Evolutionary conservation across 1,284 basidiomycete species (phyloP), one percentile per base, ranked within the genome.

Genomic region (Apiotrichum sp.): DNA sequence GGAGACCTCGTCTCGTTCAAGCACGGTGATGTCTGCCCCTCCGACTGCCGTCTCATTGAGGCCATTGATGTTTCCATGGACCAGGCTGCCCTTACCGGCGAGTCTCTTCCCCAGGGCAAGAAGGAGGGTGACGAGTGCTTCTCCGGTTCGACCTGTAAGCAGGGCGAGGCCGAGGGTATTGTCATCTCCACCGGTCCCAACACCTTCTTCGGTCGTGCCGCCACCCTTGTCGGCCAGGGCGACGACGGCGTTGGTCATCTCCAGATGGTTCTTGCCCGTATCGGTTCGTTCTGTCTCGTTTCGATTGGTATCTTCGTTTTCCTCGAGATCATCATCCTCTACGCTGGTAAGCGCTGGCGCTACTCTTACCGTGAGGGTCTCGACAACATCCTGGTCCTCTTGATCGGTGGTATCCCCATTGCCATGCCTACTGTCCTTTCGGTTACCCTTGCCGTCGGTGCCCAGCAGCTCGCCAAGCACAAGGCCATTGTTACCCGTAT

Each of bases 351-450:
- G 52, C 86, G 84, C 44, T 93, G 88, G 87, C 81, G 81, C 57
- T 95, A 89, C 82, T 77, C 71, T 50, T 98, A 98, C 82, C 90
- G 93, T 72, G 86, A 86, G 64, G 93, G 93, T 81, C 86, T 97
- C 67, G 86, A 97, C 82, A 89, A 93, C 82, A 93, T 96, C 79
- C 84, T 96, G 49, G 91, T 96, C 67, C 88, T 96, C 75, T 83
- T 97, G 83, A 96, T 97, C 79, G 90, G 93, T 83, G 93, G 93
- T 83, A 96, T 97, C 72, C 93, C 93, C 73, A 96, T 96, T 79
- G 93, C 92, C 75, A 95, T 97, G 92, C 93, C 93, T 67, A 95
- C 91, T 65, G 93, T 97, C 66, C 78, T 95, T 64, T 93, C 92
- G 57, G 92, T 95, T 78, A 96, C 93, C 39, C 89, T 97, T 73